phyloP scores from a whole-genome alignment of 2,329 filamentous ascomycete species.

The Fusarium xyrophilum region DNA sequence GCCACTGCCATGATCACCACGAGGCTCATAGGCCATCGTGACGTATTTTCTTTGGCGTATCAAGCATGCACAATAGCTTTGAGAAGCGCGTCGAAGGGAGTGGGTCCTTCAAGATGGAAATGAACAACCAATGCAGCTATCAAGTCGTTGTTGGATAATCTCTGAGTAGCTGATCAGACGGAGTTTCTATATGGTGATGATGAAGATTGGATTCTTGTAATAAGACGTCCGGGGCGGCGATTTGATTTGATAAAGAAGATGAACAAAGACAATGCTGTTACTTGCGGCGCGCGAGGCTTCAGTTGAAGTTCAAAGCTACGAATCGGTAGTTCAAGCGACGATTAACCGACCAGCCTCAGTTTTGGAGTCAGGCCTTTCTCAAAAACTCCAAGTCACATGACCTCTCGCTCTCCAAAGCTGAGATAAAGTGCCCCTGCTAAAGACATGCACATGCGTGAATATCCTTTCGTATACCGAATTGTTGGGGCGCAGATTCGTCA shows the following conservation, averaged over 20 bases:
- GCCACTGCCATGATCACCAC: slow-evolving; percentile 56
- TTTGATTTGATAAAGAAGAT: slow-evolving; percentile 13
- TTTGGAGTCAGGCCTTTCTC: slow-evolving; percentile 8
- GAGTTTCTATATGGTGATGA: not conserved
- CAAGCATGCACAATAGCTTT: slow-evolving; percentile 37
- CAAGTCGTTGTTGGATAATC: not conserved
- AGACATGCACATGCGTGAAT: not conserved
- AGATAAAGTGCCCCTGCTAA: slow-evolving; percentile 15
- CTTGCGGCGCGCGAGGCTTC: slow-evolving; percentile 26
- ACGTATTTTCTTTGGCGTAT: slow-evolving; percentile 32
- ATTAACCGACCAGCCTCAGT: slow-evolving; percentile 23
- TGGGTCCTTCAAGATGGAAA: slow-evolving; percentile 17
- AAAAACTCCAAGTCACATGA: slow-evolving; percentile 10
- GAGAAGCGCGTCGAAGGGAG: slow-evolving; percentile 32
- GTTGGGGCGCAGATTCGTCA: slow-evolving; percentile 32
- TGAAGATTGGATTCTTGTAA: not conserved
- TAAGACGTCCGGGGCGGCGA: not conserved
- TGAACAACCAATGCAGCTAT: not conserved
- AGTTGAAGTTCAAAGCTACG: slow-evolving; percentile 27
- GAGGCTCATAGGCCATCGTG: slow-evolving; percentile 62
- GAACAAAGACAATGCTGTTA: slow-evolving; percentile 19
- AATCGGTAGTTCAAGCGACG: slow-evolving; percentile 27
- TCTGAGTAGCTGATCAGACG: not conserved
- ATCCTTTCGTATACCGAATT: slow-evolving; percentile 14
- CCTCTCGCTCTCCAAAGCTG: not conserved